phyloP scores from a whole-genome alignment of 2,329 filamentous ascomycete species.

The Apiospora rasikravindrae region DNA sequence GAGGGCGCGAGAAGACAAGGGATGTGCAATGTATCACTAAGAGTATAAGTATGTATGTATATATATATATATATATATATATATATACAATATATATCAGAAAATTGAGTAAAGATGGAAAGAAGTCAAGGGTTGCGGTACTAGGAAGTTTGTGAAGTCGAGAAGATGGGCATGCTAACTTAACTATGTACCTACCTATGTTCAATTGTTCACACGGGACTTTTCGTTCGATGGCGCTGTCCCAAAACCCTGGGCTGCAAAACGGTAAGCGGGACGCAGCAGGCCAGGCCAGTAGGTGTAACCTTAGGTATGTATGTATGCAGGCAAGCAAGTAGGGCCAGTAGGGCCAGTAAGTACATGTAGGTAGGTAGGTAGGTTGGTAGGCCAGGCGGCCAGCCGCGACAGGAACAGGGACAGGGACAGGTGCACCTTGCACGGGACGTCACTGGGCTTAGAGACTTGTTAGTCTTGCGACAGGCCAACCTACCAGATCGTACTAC shows the following conservation, averaged over 20 bases:
- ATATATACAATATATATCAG: background rate
- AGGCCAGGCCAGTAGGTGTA: too few relatives aligned
- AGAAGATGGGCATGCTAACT: background rate
- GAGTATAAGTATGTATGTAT: background rate
- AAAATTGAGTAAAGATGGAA: background rate
- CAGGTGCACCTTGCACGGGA: slow-evolving; percentile 15
- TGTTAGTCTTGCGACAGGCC: background rate
- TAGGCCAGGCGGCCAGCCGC: background rate
- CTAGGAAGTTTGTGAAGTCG: slow-evolving; percentile 8
- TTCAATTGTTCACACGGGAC: background rate
- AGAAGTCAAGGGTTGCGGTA: background rate
- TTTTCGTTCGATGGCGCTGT: slow-evolving; percentile 11
- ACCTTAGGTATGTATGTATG: too few relatives aligned
- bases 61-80: background rate
- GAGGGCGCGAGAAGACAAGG: background rate
- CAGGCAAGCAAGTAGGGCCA: too few relatives aligned
- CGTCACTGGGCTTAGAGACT: background rate
- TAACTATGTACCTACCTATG: too few relatives aligned
- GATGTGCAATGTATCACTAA: background rate
- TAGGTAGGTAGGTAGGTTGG: background rate
- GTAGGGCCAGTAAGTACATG: too few relatives aligned
- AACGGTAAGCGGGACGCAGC: background rate
- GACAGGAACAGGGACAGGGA: slow-evolving; percentile 16
- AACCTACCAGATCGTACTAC: background rate
- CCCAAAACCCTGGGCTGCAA: background rate